Conservation (phyloP, 768 basidiomycete genomes). For the Leccinum arenicola region DNA sequence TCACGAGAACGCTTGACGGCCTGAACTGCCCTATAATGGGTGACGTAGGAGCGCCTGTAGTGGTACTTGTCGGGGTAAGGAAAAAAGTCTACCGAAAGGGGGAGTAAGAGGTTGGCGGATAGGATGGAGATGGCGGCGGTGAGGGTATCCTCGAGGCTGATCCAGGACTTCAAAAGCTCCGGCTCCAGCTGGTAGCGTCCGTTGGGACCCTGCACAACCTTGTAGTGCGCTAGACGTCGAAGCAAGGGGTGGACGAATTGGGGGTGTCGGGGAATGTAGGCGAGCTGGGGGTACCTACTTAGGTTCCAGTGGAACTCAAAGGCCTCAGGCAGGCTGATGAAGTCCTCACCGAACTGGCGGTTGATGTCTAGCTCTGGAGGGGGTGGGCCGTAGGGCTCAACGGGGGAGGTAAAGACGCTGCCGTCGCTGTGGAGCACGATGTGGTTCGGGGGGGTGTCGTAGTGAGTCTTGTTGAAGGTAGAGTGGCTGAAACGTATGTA, state of each 20-base stretch:
- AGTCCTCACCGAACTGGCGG: too few species aligned
- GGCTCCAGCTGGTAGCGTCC: background rate
- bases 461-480: too few species aligned
- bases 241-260: background rate
- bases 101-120: background rate
- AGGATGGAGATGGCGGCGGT: background rate
- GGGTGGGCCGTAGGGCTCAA: too few species aligned
- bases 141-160: background rate
- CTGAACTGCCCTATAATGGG: too few species aligned
- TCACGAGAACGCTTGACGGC: too few species aligned
- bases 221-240: background rate
- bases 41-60: background rate
- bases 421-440: too few species aligned
- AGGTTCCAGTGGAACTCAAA: too few species aligned
- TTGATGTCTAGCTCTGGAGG: too few species aligned
- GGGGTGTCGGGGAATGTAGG: background rate
- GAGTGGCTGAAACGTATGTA: too few species aligned
- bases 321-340: too few species aligned
- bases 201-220: background rate
- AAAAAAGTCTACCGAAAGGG: background rate
- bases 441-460: too few species aligned
- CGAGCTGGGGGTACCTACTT: background rate
- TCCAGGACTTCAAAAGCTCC: background rate
- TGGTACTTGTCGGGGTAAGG: background rate
- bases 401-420: too few species aligned